Conservation (phyloP, 2,329 filamentous ascomycete species). For the Sordariomycetes sp. region DNA sequence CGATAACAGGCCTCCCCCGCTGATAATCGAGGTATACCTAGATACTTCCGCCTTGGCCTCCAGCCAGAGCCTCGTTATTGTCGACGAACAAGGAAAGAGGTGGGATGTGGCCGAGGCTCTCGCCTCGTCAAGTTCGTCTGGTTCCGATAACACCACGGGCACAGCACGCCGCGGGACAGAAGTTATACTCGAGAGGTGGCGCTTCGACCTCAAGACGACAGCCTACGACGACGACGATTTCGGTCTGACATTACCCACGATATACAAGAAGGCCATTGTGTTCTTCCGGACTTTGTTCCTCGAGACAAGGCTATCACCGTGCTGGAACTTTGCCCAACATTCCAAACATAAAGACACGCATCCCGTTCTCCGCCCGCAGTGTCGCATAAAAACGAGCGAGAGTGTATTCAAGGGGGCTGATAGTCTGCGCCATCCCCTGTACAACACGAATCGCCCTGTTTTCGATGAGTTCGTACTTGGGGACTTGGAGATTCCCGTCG, state of each 20-base stretch:
- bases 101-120: slow-evolving; percentile 87
- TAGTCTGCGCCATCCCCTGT: slow-evolving; percentile 59
- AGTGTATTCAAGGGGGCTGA: slow-evolving; percentile 48
- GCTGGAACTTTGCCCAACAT: slow-evolving; percentile 73
- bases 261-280: slow-evolving; percentile 96
- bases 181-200: slow-evolving; percentile 86
- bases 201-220: slow-evolving; percentile 58
- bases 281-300: slow-evolving; percentile 85
- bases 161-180: slow-evolving; percentile 46
- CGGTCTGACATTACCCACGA: slow-evolving; percentile 60
- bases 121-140: slow-evolving; percentile 48
- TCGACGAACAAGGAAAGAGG: slow-evolving; percentile 81
- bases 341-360: slow-evolving; percentile 61
- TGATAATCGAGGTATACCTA: slow-evolving; percentile 85
- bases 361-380: slow-evolving; percentile 62
- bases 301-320: slow-evolving; percentile 70
- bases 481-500: slow-evolving; percentile 76
- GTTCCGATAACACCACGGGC: slow-evolving; percentile 30
- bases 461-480: slow-evolving; percentile 73
- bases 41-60: slow-evolving; percentile 69
- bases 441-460: slow-evolving; percentile 49
- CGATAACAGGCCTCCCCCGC: slow-evolving; percentile 65
- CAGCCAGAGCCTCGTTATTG: slow-evolving; percentile 76
- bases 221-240: slow-evolving; percentile 45
- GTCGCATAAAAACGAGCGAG: slow-evolving; percentile 62